Conservation (phyloP, 192 early-diverging fungal genomes). For the Podila clonocystis region DNA sequence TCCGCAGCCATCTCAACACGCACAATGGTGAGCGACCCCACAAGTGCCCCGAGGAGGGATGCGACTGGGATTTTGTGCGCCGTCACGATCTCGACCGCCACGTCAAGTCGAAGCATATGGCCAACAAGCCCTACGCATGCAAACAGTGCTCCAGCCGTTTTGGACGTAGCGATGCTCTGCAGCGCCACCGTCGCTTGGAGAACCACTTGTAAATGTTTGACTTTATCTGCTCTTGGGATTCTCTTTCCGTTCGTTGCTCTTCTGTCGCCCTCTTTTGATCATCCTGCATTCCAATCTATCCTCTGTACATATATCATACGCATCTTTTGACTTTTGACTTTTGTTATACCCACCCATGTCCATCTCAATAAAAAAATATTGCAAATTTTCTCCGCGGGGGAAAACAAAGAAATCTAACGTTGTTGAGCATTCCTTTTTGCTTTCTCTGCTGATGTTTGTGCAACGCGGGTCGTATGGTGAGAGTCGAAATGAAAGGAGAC, state of each 20-base stretch:
- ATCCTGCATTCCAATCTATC: neutral
- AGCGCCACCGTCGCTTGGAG: constrained; percentile 63
- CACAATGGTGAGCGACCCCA: constrained; percentile 83
- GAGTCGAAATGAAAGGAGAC: too few species aligned
- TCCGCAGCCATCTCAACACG: constrained; percentile 82
- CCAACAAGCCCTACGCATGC: constrained; percentile 68
- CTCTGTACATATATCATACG: neutral
- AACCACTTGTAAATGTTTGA: constrained; percentile 30
- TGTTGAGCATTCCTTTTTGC: too few species aligned
- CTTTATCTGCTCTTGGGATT: neutral
- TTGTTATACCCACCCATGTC: neutral
- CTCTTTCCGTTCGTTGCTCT: neutral
- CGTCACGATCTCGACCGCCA: constrained; percentile 85
- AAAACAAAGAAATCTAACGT: too few species aligned
- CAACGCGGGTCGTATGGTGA: too few species aligned
- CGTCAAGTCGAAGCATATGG: constrained; percentile 68
- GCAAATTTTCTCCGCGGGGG: too few species aligned
- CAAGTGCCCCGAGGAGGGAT: constrained; percentile 69
- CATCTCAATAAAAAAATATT: too few species aligned
- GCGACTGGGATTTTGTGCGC: constrained; percentile 74
- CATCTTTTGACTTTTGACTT: neutral
- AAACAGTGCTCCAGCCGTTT: constrained; percentile 73
- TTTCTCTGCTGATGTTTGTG: too few species aligned
- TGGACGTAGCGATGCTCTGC: constrained; percentile 80
- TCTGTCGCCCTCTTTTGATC: neutral